Percentiles rank a stretch among this genome's conserved stretches.
phyloP scores from a whole-genome alignment of 805 yeast genomes.

The Debaryomyces maramus region DNA sequence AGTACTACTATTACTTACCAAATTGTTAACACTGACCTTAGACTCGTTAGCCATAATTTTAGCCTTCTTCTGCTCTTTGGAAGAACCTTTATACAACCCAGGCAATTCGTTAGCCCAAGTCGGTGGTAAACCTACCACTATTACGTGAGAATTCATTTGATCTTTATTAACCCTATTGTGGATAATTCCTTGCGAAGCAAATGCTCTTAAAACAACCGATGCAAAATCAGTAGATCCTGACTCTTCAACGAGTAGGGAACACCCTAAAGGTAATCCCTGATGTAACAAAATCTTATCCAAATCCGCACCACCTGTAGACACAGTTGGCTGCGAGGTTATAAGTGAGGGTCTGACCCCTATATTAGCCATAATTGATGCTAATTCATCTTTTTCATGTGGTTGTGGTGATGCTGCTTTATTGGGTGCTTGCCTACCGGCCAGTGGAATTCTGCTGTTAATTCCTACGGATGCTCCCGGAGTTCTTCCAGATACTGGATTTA shows the following conservation, averaged over 20 bases:
- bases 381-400: slow-evolving; percentile 4
- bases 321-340: slow-evolving; percentile 68
- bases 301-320: slow-evolving; percentile 79
- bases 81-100: slow-evolving; percentile 69
- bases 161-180: slow-evolving; percentile 53
- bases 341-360: slow-evolving; percentile 77
- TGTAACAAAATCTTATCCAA: slow-evolving; percentile 75
- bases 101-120: slow-evolving; percentile 73
- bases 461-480: slow-evolving; percentile 4
- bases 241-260: slow-evolving; percentile 72
- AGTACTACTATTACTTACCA: slow-evolving; percentile 22
- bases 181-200: slow-evolving; percentile 73
- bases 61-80: slow-evolving; percentile 64
- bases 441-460: slow-evolving; percentile 7
- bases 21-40: slow-evolving; percentile 66
- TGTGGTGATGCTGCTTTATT: neutral
- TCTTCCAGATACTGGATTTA: slow-evolving; percentile 5
- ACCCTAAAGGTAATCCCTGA: slow-evolving; percentile 82
- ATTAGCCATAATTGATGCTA: slow-evolving; percentile 22
- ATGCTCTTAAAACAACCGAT: slow-evolving; percentile 64
- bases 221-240: slow-evolving; percentile 86
- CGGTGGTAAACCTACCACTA: slow-evolving; percentile 59
- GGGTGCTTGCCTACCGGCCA: slow-evolving; percentile 7
- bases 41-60: slow-evolving; percentile 57
- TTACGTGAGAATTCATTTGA: slow-evolving; percentile 52